Percentiles rank a stretch among this genome's conserved stretches.
Conservation (phyloP, 768 basidiomycete species). For the Neoboletus brunneissimus region DNA sequence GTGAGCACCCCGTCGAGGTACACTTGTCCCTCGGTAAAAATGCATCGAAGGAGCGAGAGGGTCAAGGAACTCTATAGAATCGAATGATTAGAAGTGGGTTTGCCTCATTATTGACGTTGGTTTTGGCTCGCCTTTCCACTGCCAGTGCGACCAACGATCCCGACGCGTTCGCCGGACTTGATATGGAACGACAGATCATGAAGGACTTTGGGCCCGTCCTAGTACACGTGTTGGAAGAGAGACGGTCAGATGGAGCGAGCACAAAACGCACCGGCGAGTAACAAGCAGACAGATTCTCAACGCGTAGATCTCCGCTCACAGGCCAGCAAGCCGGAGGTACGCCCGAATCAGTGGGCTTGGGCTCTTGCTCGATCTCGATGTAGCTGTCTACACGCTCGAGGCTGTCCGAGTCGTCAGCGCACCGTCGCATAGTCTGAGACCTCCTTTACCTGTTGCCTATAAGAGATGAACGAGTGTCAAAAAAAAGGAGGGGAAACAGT, state of each 20-base stretch:
- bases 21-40: background rate
- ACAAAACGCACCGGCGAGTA: background rate
- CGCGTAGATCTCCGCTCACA: background rate
- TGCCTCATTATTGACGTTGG: background rate
- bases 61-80: slow-evolving; percentile 3
- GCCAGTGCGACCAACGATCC: slow-evolving; percentile 1
- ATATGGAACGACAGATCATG: background rate
- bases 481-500: background rate
- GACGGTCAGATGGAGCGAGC: too few species aligned
- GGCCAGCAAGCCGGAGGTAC: slow-evolving; percentile 1
- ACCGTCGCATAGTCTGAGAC: too few species aligned
- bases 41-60: slow-evolving; percentile 4
- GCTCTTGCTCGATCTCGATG: background rate
- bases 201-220: slow-evolving; percentile 1
- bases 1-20: slow-evolving; percentile 1
- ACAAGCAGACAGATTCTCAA: slow-evolving; percentile 7
- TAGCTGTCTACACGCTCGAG: slow-evolving; percentile 1
- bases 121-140: background rate
- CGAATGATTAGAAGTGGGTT: background rate
- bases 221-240: background rate
- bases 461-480: background rate
- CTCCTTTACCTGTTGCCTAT: background rate
- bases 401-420: background rate
- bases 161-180: slow-evolving; percentile 2
- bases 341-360: background rate